phyloP scores from a whole-genome alignment of 2,329 filamentous ascomycete genomes.

The Colletotrichum lindemuthianum region DNA sequence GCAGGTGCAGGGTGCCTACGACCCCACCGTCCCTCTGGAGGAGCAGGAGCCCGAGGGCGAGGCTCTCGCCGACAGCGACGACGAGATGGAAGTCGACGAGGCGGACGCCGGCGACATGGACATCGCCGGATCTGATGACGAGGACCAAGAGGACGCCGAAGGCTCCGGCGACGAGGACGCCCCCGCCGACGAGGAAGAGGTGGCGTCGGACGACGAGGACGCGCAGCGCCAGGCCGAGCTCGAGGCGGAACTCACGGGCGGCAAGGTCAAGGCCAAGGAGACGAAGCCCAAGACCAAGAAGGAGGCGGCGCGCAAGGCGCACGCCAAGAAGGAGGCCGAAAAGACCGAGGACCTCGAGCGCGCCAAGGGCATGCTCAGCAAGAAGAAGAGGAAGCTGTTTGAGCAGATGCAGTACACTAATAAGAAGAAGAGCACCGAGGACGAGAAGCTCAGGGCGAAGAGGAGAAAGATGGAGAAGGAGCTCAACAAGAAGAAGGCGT shows the following conservation, averaged over 20 bases:
- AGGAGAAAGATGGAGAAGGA: constrained; percentile 86
- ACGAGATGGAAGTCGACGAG: constrained; percentile 56
- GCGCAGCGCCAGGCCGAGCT: constrained; percentile 87
- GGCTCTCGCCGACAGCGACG: constrained; percentile 74
- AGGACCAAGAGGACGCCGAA: constrained; percentile 57
- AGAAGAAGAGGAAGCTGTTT: constrained; percentile 96
- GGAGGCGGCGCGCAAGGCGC: constrained; percentile 75
- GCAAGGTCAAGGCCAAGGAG: constrained; percentile 61
- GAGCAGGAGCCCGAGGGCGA: constrained; percentile 91
- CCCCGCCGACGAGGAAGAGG: constrained; percentile 48
- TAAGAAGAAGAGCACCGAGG: constrained; percentile 90
- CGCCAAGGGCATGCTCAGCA: constrained; percentile 97
- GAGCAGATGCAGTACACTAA: constrained; percentile 98
- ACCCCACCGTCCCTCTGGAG: constrained; percentile 85
- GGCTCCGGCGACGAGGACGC: constrained; percentile 61
- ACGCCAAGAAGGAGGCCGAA: constrained; percentile 75
- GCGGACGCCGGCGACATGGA: constrained; percentile 58
- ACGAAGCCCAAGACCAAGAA: constrained; percentile 69
- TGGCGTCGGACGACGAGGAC: constrained; percentile 67
- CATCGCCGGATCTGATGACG: constrained; percentile 58
- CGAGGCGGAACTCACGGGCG: constrained; percentile 88
- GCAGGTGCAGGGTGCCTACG: constrained; percentile 85
- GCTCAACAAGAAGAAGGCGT: constrained; percentile 51
- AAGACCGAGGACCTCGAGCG: constrained; percentile 91
- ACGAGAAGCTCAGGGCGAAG: constrained; percentile 88